Conservation (phyloP, 305 asterid genomes). For the Fraxinus greggii region DNA sequence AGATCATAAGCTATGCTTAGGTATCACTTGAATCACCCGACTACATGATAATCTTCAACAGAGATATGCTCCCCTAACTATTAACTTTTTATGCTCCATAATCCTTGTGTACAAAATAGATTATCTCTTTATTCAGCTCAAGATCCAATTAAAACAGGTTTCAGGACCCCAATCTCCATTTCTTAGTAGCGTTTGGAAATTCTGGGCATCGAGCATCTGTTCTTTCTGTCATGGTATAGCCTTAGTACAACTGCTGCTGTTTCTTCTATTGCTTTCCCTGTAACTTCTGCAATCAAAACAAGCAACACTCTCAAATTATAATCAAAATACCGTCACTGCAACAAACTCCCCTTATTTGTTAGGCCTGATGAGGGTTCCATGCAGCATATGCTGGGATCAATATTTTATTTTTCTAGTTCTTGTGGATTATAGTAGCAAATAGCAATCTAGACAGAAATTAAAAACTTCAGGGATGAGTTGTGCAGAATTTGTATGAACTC, state of each 20-base stretch:
- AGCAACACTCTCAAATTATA: neutral
- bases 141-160: neutral
- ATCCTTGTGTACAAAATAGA: neutral
- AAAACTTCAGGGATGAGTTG: neutral
- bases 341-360: neutral
- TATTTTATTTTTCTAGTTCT: neutral
- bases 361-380: neutral
- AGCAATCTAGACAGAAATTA: neutral
- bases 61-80: neutral
- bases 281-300: constrained; percentile 65
- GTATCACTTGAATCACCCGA: neutral
- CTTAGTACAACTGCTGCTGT: constrained; percentile 85
- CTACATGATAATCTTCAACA: neutral
- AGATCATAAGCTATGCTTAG: neutral
- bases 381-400: neutral
- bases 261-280: constrained; percentile 87
- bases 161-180: constrained; percentile 10
- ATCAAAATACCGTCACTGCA: neutral
- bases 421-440: neutral
- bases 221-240: constrained; percentile 81
- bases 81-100: neutral
- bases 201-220: constrained; percentile 87
- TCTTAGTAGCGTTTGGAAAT: constrained; percentile 71
- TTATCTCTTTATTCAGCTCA: neutral
- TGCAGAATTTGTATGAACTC: constrained; percentile 3